A percentile compares a stretch with the other conserved stretches of the same genome.
These are phyloP conservation scores for Spergularia azorica DNA, from an alignment of 179 eudicot species.

Conservation along the genomic window DNA sequence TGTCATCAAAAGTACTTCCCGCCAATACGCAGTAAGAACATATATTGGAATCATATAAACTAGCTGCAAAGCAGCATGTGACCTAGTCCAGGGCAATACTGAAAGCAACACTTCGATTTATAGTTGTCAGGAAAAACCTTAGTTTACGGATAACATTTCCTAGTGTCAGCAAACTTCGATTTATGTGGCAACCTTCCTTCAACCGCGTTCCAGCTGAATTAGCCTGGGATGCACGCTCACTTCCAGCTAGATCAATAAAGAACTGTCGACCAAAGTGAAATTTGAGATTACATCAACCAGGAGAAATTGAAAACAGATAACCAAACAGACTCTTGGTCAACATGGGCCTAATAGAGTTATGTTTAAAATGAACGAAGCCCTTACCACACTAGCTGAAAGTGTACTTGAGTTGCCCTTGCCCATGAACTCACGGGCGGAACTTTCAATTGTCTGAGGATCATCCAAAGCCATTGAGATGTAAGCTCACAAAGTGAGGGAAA, in stretches of 20 bases:
- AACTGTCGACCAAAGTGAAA: constrained; percentile 50
- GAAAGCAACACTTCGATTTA: neutral
- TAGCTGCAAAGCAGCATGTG: neutral
- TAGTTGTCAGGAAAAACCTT: constrained; percentile 46
- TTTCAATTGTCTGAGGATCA: constrained; percentile 79
- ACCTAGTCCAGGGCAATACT: neutral
- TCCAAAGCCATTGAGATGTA: constrained; percentile 1
- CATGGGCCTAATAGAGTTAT: neutral
- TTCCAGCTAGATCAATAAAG: constrained; percentile 97
- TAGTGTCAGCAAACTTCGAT: constrained; percentile 85
- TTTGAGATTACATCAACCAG: neutral
- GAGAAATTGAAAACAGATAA: neutral
- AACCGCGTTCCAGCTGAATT: constrained; percentile 82
- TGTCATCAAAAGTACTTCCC: neutral
- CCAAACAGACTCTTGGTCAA: neutral
- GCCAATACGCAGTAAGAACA: neutral
- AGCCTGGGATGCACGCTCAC: constrained; percentile 98
- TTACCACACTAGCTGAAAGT: constrained; percentile 95
- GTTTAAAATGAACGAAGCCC: constrained; percentile 14
- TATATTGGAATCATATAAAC: neutral
- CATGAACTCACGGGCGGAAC: constrained; percentile 86
- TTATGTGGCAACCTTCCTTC: constrained; percentile 96
- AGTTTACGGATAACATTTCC: constrained; percentile 95
- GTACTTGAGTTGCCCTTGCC: constrained; percentile 87
- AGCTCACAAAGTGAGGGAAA: neutral